A percentile compares a stretch with the other conserved stretches of the same genome.
These are phyloP conservation scores for Pelargonium cotyledonis DNA, from an alignment of 441 rosid genomes.

Conservation along the genomic window DNA sequence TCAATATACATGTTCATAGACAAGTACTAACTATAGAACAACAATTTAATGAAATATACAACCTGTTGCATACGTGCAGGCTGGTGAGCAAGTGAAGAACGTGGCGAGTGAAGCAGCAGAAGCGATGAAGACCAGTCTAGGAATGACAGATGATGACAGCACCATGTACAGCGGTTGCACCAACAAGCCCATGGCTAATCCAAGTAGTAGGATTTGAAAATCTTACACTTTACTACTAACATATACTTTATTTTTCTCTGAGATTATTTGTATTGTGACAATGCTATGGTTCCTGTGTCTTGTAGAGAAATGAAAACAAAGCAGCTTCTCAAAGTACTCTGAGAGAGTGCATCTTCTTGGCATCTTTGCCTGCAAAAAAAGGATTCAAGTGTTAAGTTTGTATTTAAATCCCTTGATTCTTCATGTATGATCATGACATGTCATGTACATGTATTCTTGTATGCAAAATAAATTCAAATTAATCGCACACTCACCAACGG, in stretches of 20 bases:
- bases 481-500: not conserved
- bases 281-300: too few species aligned
- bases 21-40: not conserved
- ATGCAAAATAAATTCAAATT: too few species aligned
- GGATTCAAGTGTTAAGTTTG: not conserved
- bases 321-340: not conserved
- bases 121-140: slow-evolving; percentile 46
- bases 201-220: not conserved
- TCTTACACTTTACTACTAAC: not conserved
- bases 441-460: too few species aligned
- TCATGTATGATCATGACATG: not conserved
- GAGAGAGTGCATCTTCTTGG: not conserved
- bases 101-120: slow-evolving; percentile 57
- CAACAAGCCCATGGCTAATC: slow-evolving; percentile 17
- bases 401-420: not conserved
- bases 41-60: not conserved
- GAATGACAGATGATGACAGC: slow-evolving; percentile 30
- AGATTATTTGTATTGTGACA: too few species aligned
- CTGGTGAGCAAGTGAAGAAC: slow-evolving; percentile 47
- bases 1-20: not conserved
- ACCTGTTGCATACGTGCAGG: slow-evolving; percentile 21
- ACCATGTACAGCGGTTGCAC: slow-evolving; percentile 23
- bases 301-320: slow-evolving; percentile 1
- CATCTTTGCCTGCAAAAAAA: not conserved
- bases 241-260: too few species aligned